Conservation (phyloP, 2,329 filamentous ascomycete genomes). For the Alternaria viburni region DNA sequence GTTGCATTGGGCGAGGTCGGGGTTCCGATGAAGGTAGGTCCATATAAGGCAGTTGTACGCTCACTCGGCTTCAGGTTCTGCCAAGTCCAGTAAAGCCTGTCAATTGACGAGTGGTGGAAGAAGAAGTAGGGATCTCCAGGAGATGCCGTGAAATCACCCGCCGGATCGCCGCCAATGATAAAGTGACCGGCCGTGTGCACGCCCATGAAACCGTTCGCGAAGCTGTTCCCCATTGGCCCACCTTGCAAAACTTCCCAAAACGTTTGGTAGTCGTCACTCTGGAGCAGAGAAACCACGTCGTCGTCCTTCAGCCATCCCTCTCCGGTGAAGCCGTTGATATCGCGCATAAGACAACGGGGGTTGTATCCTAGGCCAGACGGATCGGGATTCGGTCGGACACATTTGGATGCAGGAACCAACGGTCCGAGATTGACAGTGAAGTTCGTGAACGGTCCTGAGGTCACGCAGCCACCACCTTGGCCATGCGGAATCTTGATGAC, state of each 20-base stretch:
- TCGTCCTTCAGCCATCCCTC: constrained; percentile 17
- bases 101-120: constrained; percentile 42
- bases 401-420: constrained; percentile 41
- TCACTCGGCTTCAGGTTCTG: constrained; percentile 50
- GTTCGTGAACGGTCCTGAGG: constrained; percentile 58
- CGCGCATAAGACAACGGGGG: constrained; percentile 49
- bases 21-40: constrained; percentile 52
- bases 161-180: constrained; percentile 54
- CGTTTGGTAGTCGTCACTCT: constrained; percentile 10
- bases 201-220: constrained; percentile 45
- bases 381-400: constrained; percentile 37
- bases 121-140: constrained; percentile 57
- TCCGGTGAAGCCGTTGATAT: constrained; percentile 28
- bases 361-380: constrained; percentile 43
- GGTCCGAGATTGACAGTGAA: constrained; percentile 55
- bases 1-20: constrained; percentile 53
- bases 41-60: constrained; percentile 47
- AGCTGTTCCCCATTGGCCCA: constrained; percentile 31
- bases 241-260: constrained; percentile 51
- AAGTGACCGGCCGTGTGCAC: constrained; percentile 58
- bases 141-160: constrained; percentile 55
- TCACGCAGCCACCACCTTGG: constrained; percentile 61
- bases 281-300: constrained; percentile 20
- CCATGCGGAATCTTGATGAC: constrained; percentile 54
- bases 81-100: constrained; percentile 58